Conservation (phyloP, 495 filamentous ascomycete species). For the Pyrenopolyporus hunteri region DNA sequence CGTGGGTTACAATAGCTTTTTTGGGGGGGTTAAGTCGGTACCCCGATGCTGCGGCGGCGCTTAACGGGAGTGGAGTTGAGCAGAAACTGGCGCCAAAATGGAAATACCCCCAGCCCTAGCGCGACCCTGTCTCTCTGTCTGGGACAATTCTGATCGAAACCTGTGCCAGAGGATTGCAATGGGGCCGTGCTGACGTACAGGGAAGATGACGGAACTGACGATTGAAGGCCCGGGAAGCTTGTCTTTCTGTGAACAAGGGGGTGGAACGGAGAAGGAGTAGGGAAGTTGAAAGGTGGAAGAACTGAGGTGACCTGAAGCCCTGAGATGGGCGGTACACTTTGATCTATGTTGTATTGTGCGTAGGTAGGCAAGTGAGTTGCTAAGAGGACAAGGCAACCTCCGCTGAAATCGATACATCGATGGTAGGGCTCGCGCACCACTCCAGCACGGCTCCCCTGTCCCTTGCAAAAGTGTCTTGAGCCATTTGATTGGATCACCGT, state of each 20-base stretch:
- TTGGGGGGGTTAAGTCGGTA: conserved; percentile 21
- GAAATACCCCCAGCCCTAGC: conserved; percentile 37
- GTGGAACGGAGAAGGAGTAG: conserved; percentile 22
- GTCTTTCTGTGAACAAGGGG: conserved; percentile 20
- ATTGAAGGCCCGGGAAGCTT: conserved; percentile 18
- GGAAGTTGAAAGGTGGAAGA: conserved; percentile 7
- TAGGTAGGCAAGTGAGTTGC: background rate
- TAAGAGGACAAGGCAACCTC: conserved; percentile 27
- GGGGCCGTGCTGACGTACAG: conserved; percentile 40
- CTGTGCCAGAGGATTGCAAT: conserved; percentile 31
- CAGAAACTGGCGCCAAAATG: conserved; percentile 31
- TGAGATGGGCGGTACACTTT: conserved; percentile 32
- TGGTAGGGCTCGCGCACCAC: conserved; percentile 41
- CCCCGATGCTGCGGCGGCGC: conserved; percentile 36
- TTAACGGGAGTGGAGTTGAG: conserved; percentile 35
- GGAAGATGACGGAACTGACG: conserved; percentile 11
- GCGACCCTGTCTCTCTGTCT: conserved; percentile 11
- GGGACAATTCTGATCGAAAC: conserved; percentile 35
- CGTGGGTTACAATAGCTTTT: conserved; percentile 18
- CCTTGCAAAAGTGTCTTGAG: conserved; percentile 6
- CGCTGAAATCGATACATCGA: conserved; percentile 29
- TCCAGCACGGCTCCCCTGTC: too few relatives aligned
- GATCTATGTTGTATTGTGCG: background rate
- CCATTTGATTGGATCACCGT: conserved; percentile 29
- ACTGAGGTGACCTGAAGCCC: conserved; percentile 18